Evolutionary conservation across 1,284 basidiomycete genomes (phyloP), one percentile per base, ranked within the genome.

Genomic region (Erythrobasidium hasegawianum): DNA sequence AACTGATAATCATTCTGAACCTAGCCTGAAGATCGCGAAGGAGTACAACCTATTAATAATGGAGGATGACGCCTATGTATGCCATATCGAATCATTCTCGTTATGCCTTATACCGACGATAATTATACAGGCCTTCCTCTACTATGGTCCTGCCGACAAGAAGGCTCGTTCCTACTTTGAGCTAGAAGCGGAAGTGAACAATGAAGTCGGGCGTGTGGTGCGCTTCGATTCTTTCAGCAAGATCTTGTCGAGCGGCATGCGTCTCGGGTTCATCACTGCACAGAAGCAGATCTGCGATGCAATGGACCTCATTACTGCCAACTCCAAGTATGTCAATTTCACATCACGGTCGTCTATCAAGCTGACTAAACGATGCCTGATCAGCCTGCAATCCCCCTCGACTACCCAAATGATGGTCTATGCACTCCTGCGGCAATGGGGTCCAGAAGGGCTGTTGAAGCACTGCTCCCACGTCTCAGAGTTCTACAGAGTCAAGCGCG

Each of bases 211-310:
- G 2, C 84, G 86, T n/a, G 89, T 93, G 9, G 69, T 93, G 24
- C 84, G 91, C 41, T 90, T 93, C 76, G 91, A 94, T 76, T 89
- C 87, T 75, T 82, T 96, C 69, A 90, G 87, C 64, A 97, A 97
- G 80, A 82, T 95, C 47, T 80, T 94, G 20, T 89, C 88, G 9
- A 86, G 87, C 14, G 90, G 79, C 13, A 75, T 80, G 67, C 75
- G 79, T 11, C 57, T 92, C 70, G 93, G 92, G 10, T 94, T 89
- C 76, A 85, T 84, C 0, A 86, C 88, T 2, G 94, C 90, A 0
- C 92, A 94, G 10, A 82, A 81, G 60, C 79, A 81, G 13, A 80
- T 97, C 50, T 74, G 95, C 16, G 80, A 86, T 59, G 85, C 85
- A 1, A 88, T 97, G 56, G 86, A 93, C 75, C 78, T 83, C 64